phyloP scores from a whole-genome alignment of 2,329 filamentous ascomycete species.

The Lecanicillium sp. region DNA sequence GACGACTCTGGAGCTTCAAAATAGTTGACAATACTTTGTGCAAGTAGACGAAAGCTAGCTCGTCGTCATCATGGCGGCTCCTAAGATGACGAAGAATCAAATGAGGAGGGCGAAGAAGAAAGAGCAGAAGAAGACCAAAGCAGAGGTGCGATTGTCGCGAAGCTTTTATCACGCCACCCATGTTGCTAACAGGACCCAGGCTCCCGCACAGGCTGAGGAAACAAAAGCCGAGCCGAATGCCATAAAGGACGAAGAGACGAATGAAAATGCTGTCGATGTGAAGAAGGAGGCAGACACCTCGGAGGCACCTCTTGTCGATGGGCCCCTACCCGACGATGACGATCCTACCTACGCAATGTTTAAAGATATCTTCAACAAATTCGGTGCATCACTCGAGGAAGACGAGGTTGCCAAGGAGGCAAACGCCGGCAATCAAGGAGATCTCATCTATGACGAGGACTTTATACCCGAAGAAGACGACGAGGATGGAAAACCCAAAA shows the following conservation, averaged over 20 bases:
- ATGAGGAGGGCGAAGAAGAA: conserved; percentile 91
- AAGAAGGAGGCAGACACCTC: conserved; percentile 29
- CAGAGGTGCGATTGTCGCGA: conserved; percentile 34
- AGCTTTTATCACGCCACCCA: not conserved
- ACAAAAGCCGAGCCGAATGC: not conserved
- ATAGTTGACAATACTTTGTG: too few species aligned
- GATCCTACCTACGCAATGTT: conserved; percentile 79
- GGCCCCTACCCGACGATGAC: conserved; percentile 32
- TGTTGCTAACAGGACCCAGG: not conserved
- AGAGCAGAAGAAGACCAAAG: conserved; percentile 66
- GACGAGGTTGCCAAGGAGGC: conserved; percentile 56
- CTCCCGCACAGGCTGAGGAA: not conserved
- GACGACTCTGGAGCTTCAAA: too few species aligned
- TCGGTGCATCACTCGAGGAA: conserved; percentile 57
- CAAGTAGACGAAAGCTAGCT: not conserved
- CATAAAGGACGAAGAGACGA: conserved; percentile 23
- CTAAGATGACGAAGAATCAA: conserved; percentile 89
- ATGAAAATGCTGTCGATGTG: conserved; percentile 34
- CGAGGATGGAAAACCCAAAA: conserved; percentile 54
- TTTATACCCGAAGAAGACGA: conserved; percentile 82
- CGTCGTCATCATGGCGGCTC: conserved; percentile 44
- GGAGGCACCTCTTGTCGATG: conserved; percentile 16
- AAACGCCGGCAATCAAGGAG: conserved; percentile 67
- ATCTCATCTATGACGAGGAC: conserved; percentile 76
- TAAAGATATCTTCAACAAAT: conserved; percentile 72